These are phyloP conservation scores for Coriolopsis trogii DNA, from an alignment of 1,284 basidiomycete genomes.

Conservation along the genomic window DNA sequence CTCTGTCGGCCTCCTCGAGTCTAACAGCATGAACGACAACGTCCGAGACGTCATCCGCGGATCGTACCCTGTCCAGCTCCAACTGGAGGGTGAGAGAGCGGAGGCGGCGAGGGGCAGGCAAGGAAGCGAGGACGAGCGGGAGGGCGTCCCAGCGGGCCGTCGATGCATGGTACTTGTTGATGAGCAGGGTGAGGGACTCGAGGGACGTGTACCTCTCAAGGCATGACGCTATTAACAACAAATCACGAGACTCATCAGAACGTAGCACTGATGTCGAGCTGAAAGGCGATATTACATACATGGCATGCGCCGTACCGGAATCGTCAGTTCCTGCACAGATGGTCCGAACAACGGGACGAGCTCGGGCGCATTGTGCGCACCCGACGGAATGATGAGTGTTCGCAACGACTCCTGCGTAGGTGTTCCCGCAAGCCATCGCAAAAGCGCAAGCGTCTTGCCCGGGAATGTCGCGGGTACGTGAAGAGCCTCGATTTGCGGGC, in stretches of 20 bases:
- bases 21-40: neutral
- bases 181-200: constrained; percentile 6
- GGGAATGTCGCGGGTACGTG: constrained; percentile 13
- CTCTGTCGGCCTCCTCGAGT: neutral
- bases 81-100: constrained; percentile 4
- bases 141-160: constrained; percentile 2
- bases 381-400: constrained; percentile 5
- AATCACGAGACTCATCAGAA: neutral
- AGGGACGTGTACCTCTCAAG: constrained; percentile 6
- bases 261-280: too few species aligned
- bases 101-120: constrained; percentile 5
- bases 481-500: constrained; percentile 7
- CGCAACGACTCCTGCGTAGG: constrained; percentile 2
- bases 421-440: constrained; percentile 12
- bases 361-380: constrained; percentile 7
- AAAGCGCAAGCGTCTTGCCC: constrained; percentile 5
- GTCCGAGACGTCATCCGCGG: neutral
- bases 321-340: constrained; percentile 4
- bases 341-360: constrained; percentile 6
- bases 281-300: neutral
- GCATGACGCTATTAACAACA: neutral
- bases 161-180: constrained; percentile 8
- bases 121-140: constrained; percentile 4
- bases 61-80: neutral
- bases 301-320: constrained; percentile 5